Base-by-base conservation (phyloP, 257 asterid genomes). In the Handroanthus guayacan region DNA sequence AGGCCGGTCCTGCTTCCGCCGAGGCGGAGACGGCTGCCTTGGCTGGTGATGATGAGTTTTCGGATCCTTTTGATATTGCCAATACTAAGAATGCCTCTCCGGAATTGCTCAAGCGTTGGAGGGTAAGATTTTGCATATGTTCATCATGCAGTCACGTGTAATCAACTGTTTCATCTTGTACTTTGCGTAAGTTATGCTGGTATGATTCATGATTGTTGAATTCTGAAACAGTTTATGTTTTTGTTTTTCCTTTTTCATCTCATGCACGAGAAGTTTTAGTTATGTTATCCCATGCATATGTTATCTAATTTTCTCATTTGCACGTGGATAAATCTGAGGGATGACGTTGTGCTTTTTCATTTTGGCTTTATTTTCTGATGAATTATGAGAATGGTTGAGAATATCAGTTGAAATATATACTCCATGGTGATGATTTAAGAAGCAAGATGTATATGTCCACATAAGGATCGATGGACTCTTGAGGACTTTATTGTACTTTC, bases 1-100 rank as follows among this genome's bases (percentile, higher is more conserved):
- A 89, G 87, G 78, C 57, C 6, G 86, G 84, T 78, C 44, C 75
- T 36, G 20, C 82, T 9, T 41, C 64, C 48, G 61, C 71, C 18
- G 71, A 65, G 0, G 68, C 60, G 54, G 84, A 78, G 9, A 80
- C 39, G 6, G 76, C 41, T 13, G 87, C 75, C 62, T 85, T 81
- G 78, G 57, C 84, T 47, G 55, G 68, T 67, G 86, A 81, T 11
- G 79, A 79, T 2, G 83, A 81, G 11, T 87, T 87, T 78, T 65
- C 85, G 31, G 97, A 94, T 82, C 99, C 97, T 81, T 94, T 94
- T 56, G 96, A 90, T 78, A 94, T 94, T 75, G 91, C 76, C 45
- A 85, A 79, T 70, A 92, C 97, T 73, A 94, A 94, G 70, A 94
- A 86, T 9, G 99, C 90, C 1, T 84, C 97, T 52, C 87, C 74